Conservation (phyloP, 176 grass and related monocot genomes). For the Phoenix dactylifera region DNA sequence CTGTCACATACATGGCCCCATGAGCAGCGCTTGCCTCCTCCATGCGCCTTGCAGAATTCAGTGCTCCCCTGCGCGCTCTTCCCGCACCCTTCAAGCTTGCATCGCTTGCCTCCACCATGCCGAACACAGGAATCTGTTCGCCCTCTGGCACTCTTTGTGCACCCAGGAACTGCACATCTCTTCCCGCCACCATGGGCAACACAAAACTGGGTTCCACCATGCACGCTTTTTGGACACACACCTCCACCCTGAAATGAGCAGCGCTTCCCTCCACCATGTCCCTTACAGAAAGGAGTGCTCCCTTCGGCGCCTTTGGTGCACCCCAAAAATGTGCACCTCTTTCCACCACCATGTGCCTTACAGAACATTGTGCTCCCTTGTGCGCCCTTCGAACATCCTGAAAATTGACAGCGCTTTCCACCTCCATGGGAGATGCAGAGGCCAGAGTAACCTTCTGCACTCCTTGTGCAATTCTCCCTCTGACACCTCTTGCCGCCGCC, state of each 20-base stretch:
- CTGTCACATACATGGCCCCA: slow-evolving; percentile 59
- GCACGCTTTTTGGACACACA: slow-evolving; percentile 79
- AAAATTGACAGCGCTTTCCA: slow-evolving; percentile 71
- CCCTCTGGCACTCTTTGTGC: slow-evolving; percentile 89
- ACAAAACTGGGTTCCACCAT: slow-evolving; percentile 75
- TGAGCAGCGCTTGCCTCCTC: slow-evolving; percentile 61
- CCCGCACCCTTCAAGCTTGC: slow-evolving; percentile 37
- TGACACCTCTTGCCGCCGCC: slow-evolving; percentile 92
- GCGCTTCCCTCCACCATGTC: slow-evolving; percentile 89
- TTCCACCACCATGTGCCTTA: slow-evolving; percentile 85
- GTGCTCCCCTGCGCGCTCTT: slow-evolving; percentile 87
- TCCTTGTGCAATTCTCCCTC: slow-evolving; percentile 69
- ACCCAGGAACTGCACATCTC: slow-evolving; percentile 50
- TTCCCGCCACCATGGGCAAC: slow-evolving; percentile 86
- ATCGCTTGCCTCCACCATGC: slow-evolving; percentile 91
- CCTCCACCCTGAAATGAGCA: slow-evolving; percentile 74
- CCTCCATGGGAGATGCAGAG: slow-evolving; percentile 95
- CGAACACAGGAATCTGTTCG: slow-evolving; percentile 72
- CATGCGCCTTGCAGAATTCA: slow-evolving; percentile 73
- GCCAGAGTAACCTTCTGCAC: slow-evolving; percentile 86
- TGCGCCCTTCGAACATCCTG: slow-evolving; percentile 68
- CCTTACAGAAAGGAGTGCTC: slow-evolving; percentile 77
- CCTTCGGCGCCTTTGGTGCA: slow-evolving; percentile 92
- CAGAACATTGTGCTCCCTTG: slow-evolving; percentile 93
- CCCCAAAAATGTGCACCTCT: slow-evolving; percentile 82